phyloP scores from a whole-genome alignment of 2,329 filamentous ascomycete species.

The Lecanosticta acicola region DNA sequence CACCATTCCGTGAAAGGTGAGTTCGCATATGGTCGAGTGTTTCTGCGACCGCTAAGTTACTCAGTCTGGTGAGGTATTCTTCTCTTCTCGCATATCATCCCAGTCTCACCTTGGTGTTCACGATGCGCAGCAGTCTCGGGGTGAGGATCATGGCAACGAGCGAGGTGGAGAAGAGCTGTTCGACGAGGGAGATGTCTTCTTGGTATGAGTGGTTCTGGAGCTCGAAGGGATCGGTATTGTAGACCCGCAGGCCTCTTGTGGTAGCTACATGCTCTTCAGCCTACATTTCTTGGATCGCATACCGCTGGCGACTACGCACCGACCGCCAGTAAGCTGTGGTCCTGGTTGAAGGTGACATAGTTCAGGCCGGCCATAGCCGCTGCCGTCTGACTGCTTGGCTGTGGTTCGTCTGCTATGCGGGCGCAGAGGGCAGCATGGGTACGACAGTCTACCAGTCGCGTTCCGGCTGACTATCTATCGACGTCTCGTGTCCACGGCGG shows the following conservation, averaged over 20 bases:
- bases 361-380: constrained; percentile 57
- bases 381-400: background rate
- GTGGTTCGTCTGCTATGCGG: background rate
- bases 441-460: background rate
- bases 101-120: constrained; percentile 80
- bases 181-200: constrained; percentile 82
- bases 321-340: constrained; percentile 94
- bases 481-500: too few species aligned
- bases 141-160: constrained; percentile 90
- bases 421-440: background rate
- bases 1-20: constrained; percentile 95
- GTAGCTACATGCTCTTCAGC: constrained; percentile 56
- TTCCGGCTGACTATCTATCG: too few species aligned
- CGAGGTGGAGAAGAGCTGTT: constrained; percentile 98
- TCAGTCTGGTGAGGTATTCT: constrained; percentile 17
- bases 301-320: constrained; percentile 53
- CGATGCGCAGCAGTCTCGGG: constrained; percentile 85
- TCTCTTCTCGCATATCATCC: constrained; percentile 5
- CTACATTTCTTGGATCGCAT: constrained; percentile 3
- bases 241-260: constrained; percentile 89
- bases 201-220: constrained; percentile 94
- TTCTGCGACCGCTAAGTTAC: constrained; percentile 45
- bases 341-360: constrained; percentile 98
- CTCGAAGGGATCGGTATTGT: constrained; percentile 91
- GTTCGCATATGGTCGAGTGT: constrained; percentile 88